Base-by-base conservation (phyloP, 2,329 filamentous ascomycete genomes). In the Alternaria alternata region DNA sequence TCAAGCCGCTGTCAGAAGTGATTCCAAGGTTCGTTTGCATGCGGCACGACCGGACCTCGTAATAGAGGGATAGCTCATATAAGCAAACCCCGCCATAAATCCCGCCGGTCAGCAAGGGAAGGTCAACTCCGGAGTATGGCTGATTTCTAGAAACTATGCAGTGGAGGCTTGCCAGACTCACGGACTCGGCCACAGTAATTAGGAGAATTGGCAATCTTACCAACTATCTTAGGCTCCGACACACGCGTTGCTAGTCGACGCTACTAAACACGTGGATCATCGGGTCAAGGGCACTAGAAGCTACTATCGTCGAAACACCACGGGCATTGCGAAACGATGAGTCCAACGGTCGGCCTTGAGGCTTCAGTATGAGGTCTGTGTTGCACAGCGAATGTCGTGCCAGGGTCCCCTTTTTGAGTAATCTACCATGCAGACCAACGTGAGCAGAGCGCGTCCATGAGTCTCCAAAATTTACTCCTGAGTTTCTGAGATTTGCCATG, bases 61-160 rank as follows among this genome's bases (percentile, higher is more conserved):
- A 67, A 70, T 66, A 68, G 65, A 54, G 41, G 54, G 59, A 48
- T 49, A 46, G 55, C 47, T 51, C 62, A 58, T 51, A 60, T 66
- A 54, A 67, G 62, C 67, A 62, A 71, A 72, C 71, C 74, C 74
- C 74, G 71, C 74, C 75, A 70, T 67, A 68, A 67, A 68, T 65
- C 64, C 58, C 30, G 30, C 43, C 57, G 63, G 68, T 68, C 63
- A 64, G 65, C 71, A 71, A 72, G 72, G 71, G 68, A 69, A 69
- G 63, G 64, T 63, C 62, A 66, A 66, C 16, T 39, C 24, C 22
- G 49, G 34, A 24, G 22, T 61, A 66, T 62, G 66, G 69, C 57
- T 66, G 64, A 53, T 67, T 70, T 72, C 68, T 70, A 53, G 60
- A 63, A 68, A 68, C 65, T 59, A 39, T 60, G 51, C 57, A 62